These are phyloP conservation scores for Erodium chrysanthum DNA, from an alignment of 441 rosid species.

Conservation along the genomic window DNA sequence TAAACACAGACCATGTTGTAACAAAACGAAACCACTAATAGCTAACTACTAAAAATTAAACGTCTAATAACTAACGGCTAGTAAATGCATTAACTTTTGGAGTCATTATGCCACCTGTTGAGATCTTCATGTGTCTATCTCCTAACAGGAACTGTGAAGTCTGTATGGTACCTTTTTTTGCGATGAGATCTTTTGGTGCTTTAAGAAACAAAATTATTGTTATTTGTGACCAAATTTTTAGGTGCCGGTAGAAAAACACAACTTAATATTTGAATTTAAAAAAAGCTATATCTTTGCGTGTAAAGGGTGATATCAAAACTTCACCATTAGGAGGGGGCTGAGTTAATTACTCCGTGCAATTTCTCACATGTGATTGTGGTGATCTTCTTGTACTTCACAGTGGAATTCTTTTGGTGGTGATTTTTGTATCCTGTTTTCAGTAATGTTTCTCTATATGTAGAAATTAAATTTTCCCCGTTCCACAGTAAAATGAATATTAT, in stretches of 20 bases:
- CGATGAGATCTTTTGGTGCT: background rate
- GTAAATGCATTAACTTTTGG: no score
- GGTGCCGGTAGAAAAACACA: background rate
- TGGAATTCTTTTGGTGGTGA: background rate
- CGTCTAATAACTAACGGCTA: no score
- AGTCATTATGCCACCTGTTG: no score
- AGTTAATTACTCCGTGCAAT: background rate
- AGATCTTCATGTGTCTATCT: no score
- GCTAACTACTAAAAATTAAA: no score
- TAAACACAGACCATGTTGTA: no score
- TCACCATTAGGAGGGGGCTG: background rate
- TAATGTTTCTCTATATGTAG: background rate
- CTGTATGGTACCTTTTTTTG: background rate
- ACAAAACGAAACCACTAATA: no score
- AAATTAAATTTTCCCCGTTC: background rate
- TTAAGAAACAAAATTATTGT: background rate
- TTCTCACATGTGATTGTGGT: background rate
- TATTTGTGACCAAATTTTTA: no score
- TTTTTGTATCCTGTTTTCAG: background rate
- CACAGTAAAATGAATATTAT: background rate
- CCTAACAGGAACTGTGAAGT: no score
- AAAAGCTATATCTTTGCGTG: background rate
- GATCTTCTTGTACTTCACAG: background rate
- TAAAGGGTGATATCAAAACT: conserved; percentile 1
- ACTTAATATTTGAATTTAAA: background rate